Conservation (phyloP, 305 asterid species). For the Stenogyne calaminthoides region DNA sequence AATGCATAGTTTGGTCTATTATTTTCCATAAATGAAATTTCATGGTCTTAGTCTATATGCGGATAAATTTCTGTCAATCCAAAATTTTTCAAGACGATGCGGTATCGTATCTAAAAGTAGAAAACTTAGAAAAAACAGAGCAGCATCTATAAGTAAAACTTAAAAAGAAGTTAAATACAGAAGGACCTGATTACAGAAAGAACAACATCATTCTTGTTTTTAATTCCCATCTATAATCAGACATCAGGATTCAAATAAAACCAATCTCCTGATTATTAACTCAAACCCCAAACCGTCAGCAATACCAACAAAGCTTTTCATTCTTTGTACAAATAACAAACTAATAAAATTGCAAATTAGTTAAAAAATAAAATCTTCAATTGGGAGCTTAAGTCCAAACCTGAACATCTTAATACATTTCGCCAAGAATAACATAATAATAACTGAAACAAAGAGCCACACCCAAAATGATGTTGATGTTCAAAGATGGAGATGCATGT, state of each 20-base stretch:
- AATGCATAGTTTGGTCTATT: too few species aligned
- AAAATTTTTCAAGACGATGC: too few species aligned
- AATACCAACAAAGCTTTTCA: conserved; percentile 30
- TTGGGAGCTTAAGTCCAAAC: conserved; percentile 30
- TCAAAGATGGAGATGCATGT: conserved; percentile 48
- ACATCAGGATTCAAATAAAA: conserved; percentile 50
- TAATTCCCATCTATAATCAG: conserved; percentile 22
- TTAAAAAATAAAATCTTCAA: neutral
- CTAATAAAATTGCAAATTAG: conserved; percentile 13
- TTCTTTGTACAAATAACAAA: conserved; percentile 39
- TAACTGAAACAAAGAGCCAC: conserved; percentile 81
- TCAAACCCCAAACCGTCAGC: conserved; percentile 33
- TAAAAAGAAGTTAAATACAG: conserved; percentile 18
- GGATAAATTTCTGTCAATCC: too few species aligned
- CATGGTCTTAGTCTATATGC: too few species aligned
- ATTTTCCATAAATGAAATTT: too few species aligned
- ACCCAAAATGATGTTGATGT: conserved; percentile 61
- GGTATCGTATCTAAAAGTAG: too few species aligned
- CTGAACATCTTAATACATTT: conserved; percentile 55
- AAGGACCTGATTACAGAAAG: conserved; percentile 32
- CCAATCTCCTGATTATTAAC: conserved; percentile 43
- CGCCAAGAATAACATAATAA: conserved; percentile 75
- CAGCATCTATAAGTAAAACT: neutral
- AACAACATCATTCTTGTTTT: conserved; percentile 11
- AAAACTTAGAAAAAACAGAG: too few species aligned